A percentile compares a stretch with the other conserved stretches of the same genome.
Evolutionary conservation across 495 filamentous ascomycete genomes (phyloP).

Genomic region (Neurospora sp.): DNA sequence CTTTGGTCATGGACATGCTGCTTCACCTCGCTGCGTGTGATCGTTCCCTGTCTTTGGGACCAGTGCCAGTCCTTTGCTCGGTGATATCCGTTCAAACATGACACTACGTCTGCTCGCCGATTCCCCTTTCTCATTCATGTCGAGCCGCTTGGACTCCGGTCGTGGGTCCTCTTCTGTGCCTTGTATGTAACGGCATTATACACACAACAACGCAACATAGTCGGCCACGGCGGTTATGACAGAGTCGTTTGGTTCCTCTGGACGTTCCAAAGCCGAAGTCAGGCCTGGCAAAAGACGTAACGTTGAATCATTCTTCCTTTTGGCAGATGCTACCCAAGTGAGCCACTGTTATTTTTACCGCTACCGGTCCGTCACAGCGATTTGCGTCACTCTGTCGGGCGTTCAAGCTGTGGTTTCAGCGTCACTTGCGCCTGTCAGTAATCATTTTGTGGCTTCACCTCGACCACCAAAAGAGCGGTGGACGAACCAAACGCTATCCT

Average conservation of each 20-base stretch:
- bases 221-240: background rate
- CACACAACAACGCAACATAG: background rate
- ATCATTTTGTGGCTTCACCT: slow-evolving; percentile 32
- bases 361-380: background rate
- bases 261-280: slow-evolving; percentile 2
- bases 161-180: background rate
- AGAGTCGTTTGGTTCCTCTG: slow-evolving; percentile 1
- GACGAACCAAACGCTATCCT: slow-evolving; percentile 29
- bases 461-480: slow-evolving; percentile 37
- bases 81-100: background rate
- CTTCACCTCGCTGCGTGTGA: slow-evolving; percentile 35
- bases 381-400: background rate
- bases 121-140: background rate
- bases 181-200: background rate
- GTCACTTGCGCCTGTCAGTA: slow-evolving; percentile 20
- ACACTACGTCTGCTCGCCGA: background rate
- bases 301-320: background rate
- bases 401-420: slow-evolving; percentile 2
- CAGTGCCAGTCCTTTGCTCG: slow-evolving; percentile 8
- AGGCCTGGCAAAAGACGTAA: slow-evolving; percentile 1
- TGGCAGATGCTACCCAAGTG: background rate
- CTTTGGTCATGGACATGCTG: slow-evolving; percentile 27
- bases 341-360: background rate
- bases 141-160: background rate
- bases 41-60: slow-evolving; percentile 29